These are phyloP conservation scores for Bryum argenteum DNA, from an alignment of 225 moss, liverwort and hornwort species.

Conservation along the genomic window DNA sequence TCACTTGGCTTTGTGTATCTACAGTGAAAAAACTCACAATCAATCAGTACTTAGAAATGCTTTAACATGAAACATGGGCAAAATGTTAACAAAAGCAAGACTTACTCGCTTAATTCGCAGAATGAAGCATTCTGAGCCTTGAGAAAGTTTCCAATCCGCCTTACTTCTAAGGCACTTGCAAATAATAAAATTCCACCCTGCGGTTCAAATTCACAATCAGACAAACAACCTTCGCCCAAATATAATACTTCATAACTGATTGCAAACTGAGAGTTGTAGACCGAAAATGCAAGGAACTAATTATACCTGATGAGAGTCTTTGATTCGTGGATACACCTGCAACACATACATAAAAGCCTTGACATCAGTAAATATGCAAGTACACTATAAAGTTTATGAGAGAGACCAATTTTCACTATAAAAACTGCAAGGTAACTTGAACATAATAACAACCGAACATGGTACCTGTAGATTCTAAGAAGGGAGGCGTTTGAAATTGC, in stretches of 20 bases:
- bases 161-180: constrained; percentile 76
- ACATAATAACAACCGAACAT: neutral
- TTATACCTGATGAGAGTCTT: constrained; percentile 75
- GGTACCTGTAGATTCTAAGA: no score
- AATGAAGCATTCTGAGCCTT: constrained; percentile 81
- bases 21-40: constrained; percentile 13
- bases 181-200: constrained; percentile 88
- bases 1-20: constrained; percentile 94
- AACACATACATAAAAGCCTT: neutral
- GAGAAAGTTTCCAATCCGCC: constrained; percentile 82
- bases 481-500: no score
- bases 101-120: constrained; percentile 90
- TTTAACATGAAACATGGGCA: neutral
- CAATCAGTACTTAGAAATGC: neutral
- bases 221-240: constrained; percentile 11
- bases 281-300: constrained; percentile 9
- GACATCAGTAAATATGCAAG: constrained; percentile 7
- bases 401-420: neutral
- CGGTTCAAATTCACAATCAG: neutral
- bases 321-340: constrained; percentile 80
- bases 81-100: neutral
- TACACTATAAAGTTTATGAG: neutral
- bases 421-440: neutral
- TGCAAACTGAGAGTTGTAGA: neutral
- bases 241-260: neutral